These are phyloP conservation scores for Gossypium raimondii DNA, from an alignment of 345 rosid species.

Conservation along the genomic window DNA sequence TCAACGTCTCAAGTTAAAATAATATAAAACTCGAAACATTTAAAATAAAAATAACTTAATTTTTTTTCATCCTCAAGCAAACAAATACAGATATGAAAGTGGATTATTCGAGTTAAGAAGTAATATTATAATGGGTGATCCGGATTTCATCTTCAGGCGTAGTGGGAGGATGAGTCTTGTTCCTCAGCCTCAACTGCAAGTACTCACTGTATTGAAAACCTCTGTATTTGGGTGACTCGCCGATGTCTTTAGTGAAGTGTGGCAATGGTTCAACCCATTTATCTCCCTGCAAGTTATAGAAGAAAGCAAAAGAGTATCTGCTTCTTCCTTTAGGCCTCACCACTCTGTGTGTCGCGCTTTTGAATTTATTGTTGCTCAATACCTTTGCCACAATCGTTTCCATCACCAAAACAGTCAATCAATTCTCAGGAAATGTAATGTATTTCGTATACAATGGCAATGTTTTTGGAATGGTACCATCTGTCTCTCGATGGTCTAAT, in stretches of 20 bases:
- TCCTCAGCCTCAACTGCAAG: constrained; percentile 37
- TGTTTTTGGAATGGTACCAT: too few relatives aligned
- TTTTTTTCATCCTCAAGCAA: not conserved
- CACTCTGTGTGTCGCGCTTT: constrained; percentile 52
- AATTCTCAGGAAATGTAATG: too few relatives aligned
- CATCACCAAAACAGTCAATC: too few relatives aligned
- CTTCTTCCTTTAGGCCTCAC: constrained; percentile 35
- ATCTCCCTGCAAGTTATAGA: constrained; percentile 43
- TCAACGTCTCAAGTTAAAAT: too few relatives aligned
- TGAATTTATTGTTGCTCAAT: constrained; percentile 52
- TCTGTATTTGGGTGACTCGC: constrained; percentile 39
- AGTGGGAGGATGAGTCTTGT: constrained; percentile 47
- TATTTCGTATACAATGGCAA: too few relatives aligned
- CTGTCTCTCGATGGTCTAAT: too few relatives aligned
- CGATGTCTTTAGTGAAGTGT: constrained; percentile 39
- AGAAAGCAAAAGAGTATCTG: constrained; percentile 47
- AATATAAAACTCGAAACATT: too few relatives aligned
- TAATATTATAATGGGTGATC: constrained; percentile 41
- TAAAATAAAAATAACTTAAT: too few relatives aligned
- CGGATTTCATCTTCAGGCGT: constrained; percentile 44
- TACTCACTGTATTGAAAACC: constrained; percentile 39
- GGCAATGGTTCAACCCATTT: constrained; percentile 56
- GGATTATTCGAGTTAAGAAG: not conserved
- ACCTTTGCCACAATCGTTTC: not conserved
- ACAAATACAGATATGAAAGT: not conserved